Conservation (phyloP, 176 grass and related monocot species). For the Cenchrus purpureus region DNA sequence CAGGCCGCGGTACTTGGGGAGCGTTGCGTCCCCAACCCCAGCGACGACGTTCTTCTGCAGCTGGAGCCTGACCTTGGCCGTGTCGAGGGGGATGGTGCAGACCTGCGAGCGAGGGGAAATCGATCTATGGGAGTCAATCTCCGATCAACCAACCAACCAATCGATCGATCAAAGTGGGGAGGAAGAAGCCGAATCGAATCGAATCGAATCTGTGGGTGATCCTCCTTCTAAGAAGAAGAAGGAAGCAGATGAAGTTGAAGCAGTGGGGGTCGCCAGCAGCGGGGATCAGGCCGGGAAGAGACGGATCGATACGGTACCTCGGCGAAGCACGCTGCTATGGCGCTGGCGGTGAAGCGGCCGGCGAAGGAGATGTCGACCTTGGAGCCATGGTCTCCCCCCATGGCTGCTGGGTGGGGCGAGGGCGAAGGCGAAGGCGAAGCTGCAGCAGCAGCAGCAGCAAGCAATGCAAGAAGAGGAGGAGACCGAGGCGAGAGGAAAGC, state of each 20-base stretch:
- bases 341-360: conserved; percentile 88
- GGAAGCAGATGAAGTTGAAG: no score
- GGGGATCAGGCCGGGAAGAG: background rate
- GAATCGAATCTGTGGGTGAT: background rate
- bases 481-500: background rate
- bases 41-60: conserved; percentile 67
- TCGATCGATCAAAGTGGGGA: background rate
- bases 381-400: conserved; percentile 51
- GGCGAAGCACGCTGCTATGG: conserved; percentile 95
- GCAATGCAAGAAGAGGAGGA: background rate
- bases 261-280: no score
- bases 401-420: background rate
- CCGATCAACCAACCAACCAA: no score
- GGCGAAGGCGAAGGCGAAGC: no score
- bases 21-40: background rate
- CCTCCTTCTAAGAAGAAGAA: no score
- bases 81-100: conserved; percentile 86
- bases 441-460: background rate
- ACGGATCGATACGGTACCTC: conserved; percentile 51
- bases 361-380: conserved; percentile 85
- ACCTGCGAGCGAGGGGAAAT: conserved; percentile 35
- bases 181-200: no score
- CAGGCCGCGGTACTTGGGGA: conserved; percentile 80
- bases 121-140: no score
- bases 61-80: conserved; percentile 96